Evolutionary conservation across 2,329 filamentous ascomycete genomes (phyloP), one percentile per base, ranked within the genome.

Genomic region (Lachnellula occidentalis): DNA sequence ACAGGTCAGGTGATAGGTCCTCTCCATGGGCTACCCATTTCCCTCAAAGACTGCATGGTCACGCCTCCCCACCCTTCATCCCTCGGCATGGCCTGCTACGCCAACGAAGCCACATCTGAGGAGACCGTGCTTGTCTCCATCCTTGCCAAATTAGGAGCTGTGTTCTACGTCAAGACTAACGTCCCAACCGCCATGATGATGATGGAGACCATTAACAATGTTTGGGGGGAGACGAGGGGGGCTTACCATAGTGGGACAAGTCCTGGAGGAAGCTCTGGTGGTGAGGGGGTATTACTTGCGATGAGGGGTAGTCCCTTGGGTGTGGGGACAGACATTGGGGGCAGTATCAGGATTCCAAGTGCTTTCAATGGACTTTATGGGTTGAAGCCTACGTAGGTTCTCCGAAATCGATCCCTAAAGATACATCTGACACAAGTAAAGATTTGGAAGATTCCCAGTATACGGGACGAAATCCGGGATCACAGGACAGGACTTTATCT

Each of bases 101-200:
- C 70, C 34, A 71, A 71, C 51, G 64, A 63, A 53, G n/a, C 58
- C 4, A 67, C 66, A 2, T 53, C 56, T 2, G 60, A 69, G 21
- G 64, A 67, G 50, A 67, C 66, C 1, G 63, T 68, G 21, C 58
- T 76, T 2, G 70, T 73, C 2, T 67, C 67, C 22, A 64, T 74
- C 5, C 64, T 76, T 2, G 64, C 67, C 3, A 66, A 69, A 34
- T 65, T 73, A 1, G 74, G 74, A n/a, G 72, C 71, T 1, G 69
- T 74, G 2, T 67, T 73, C 31, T 73, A 72, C 58, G 68, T 72
- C 45, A 73, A 73, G 61, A 73, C 72, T 15, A 72, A 69, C 24
- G 64, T 69, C 0, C 71, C 71, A 2, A 67, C 65, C 0, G 71
- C 70, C 0, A 72, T 74, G 70, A 66, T 75, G 73, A 73, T 73